Evolutionary conservation across 202 grass and related monocot species (phyloP).

Genomic region (Musa balbisiana): DNA sequence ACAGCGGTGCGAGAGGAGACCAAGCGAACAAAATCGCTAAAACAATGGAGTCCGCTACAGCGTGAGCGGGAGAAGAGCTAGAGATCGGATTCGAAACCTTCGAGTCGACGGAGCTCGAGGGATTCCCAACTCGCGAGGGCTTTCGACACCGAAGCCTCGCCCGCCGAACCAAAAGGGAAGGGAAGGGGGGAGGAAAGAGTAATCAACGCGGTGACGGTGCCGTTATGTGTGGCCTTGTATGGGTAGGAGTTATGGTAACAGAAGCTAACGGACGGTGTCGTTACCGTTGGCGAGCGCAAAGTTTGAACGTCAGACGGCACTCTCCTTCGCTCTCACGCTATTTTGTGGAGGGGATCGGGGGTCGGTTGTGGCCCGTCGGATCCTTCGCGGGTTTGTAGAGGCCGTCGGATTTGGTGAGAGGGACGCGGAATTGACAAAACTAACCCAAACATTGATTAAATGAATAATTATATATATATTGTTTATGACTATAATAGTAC

Average conservation of each 20-base stretch:
- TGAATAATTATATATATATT: too few species aligned
- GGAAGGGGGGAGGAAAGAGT: slow-evolving; percentile 8
- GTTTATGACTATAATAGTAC: too few species aligned
- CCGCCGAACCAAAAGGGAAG: slow-evolving; percentile 50
- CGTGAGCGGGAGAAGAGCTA: not conserved
- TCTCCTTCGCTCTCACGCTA: not conserved
- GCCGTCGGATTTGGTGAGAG: not conserved
- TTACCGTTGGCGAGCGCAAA: not conserved
- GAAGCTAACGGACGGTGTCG: not conserved
- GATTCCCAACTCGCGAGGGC: slow-evolving; percentile 22
- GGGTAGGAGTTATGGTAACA: not conserved
- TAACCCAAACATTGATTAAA: too few species aligned
- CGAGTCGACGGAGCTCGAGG: slow-evolving; percentile 6
- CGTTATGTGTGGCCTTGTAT: not conserved
- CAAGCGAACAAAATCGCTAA: not conserved
- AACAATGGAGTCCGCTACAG: not conserved
- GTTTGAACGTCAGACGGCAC: slow-evolving; percentile 3
- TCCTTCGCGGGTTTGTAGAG: not conserved
- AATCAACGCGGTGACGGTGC: not conserved
- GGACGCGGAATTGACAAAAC: too few species aligned
- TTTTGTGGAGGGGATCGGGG: too few species aligned
- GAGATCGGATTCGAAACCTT: not conserved
- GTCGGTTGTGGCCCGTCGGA: not conserved
- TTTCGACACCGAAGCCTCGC: slow-evolving; percentile 70
- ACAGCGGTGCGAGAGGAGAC: not conserved